These are phyloP conservation scores for Sungouiozyma intestinalis DNA, from an alignment of 805 yeast genomes.

Conservation along the genomic window DNA sequence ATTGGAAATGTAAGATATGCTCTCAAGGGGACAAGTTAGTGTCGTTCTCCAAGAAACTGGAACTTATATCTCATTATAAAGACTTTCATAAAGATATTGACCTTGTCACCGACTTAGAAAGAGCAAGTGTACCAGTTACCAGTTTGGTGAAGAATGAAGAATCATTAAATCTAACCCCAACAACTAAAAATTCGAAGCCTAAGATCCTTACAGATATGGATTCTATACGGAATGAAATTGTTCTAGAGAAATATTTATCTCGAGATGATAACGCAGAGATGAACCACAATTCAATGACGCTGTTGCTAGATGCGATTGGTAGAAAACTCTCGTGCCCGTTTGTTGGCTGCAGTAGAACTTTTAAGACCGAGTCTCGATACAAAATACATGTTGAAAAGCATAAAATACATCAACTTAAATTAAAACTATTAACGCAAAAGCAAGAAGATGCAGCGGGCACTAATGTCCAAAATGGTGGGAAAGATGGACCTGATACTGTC, in stretches of 20 bases:
- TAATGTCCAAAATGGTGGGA: no score
- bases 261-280: slow-evolving; percentile 12
- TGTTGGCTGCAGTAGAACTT: slow-evolving; percentile 42
- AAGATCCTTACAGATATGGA: slow-evolving; percentile 8
- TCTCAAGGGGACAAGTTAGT: slow-evolving; percentile 15
- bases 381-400: slow-evolving; percentile 27
- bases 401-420: slow-evolving; percentile 25
- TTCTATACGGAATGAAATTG: slow-evolving; percentile 16
- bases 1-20: slow-evolving; percentile 62
- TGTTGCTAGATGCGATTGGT: slow-evolving; percentile 29
- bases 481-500: no score
- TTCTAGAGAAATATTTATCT: slow-evolving; percentile 17
- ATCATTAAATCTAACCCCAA: not conserved
- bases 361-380: slow-evolving; percentile 32
- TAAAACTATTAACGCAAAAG: slow-evolving; percentile 19
- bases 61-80: slow-evolving; percentile 46
- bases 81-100: slow-evolving; percentile 30
- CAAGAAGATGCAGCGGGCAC: not conserved
- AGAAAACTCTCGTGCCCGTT: slow-evolving; percentile 38
- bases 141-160: not conserved
- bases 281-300: slow-evolving; percentile 16
- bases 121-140: not conserved
- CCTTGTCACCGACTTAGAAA: slow-evolving; percentile 8
- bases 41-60: slow-evolving; percentile 45
- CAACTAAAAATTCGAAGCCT: slow-evolving; percentile 1